Percentiles rank a stretch among this genome's conserved stretches.
Conservation (phyloP, 192 early-diverging fungal genomes). For the Coemansia sp. region DNA sequence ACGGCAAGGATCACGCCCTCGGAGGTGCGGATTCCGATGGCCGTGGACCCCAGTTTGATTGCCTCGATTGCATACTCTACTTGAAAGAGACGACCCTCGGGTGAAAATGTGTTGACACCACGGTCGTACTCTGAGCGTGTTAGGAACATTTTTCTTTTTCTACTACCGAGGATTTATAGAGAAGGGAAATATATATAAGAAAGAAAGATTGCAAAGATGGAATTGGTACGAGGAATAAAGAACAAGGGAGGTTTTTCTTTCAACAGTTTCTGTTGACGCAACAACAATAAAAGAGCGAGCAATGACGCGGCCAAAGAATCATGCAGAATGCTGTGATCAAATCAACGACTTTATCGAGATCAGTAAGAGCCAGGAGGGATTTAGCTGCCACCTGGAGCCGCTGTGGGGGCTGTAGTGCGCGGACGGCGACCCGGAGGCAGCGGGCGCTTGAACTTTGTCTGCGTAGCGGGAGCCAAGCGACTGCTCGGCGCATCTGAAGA, state of each 20-base stretch:
- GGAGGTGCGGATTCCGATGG: constrained; percentile 95
- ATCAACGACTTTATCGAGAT: background rate
- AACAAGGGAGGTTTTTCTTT: background rate
- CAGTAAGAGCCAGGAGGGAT: background rate
- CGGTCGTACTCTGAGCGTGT: constrained; percentile 95
- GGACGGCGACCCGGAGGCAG: constrained; percentile 46
- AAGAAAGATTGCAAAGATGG: too few species aligned
- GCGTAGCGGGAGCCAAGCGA: constrained; percentile 11
- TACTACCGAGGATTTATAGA: too few species aligned
- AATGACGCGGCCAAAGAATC: constrained; percentile 1
- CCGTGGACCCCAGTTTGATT: constrained; percentile 98
- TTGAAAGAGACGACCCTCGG: constrained; percentile 99
- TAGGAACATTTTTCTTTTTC: constrained; percentile 35
- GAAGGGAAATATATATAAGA: too few species aligned
- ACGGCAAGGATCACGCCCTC: constrained; percentile 94
- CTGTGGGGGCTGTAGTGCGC: constrained; percentile 13
- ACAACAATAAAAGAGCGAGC: background rate
- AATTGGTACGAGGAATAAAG: background rate
- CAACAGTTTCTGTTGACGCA: background rate
- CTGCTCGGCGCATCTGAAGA: background rate
- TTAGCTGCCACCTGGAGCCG: background rate
- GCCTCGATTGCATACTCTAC: constrained; percentile 99
- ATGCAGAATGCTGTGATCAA: background rate
- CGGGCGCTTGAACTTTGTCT: constrained; percentile 45
- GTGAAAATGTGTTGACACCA: constrained; percentile 99